These are phyloP conservation scores for Sporothrix schenckii DNA, from an alignment of 2,329 filamentous ascomycete genomes.

Conservation along the genomic window DNA sequence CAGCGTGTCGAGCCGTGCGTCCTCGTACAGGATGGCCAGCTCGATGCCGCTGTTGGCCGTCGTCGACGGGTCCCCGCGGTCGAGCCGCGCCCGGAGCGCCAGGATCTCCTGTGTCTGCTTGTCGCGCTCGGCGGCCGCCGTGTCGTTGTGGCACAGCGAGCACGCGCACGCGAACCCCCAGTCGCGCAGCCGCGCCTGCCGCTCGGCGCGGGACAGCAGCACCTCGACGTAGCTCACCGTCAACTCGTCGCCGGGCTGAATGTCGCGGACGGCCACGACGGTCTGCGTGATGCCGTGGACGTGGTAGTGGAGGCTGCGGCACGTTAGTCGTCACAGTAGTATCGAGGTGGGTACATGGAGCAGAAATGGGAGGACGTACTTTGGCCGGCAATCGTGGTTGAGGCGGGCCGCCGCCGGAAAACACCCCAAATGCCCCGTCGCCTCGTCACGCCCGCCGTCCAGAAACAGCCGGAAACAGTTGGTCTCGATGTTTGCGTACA, in stretches of 20 bases:
- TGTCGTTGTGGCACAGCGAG: constrained; percentile 39
- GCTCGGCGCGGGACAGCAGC: constrained; percentile 38
- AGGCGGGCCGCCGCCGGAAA: constrained; percentile 45
- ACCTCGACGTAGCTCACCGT: constrained; percentile 46
- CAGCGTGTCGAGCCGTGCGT: constrained; percentile 43
- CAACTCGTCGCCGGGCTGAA: constrained; percentile 45
- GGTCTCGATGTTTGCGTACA: constrained; percentile 42
- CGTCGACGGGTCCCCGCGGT: constrained; percentile 29
- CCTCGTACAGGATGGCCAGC: constrained; percentile 42
- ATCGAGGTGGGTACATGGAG: no score
- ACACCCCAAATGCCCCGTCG: constrained; percentile 42
- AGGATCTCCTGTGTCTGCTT: constrained; percentile 36
- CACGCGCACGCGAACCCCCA: constrained; percentile 48
- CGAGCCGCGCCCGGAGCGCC: constrained; percentile 39
- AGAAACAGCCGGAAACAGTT: constrained; percentile 46
- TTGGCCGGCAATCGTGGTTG: constrained; percentile 49
- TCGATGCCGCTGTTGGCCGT: constrained; percentile 41
- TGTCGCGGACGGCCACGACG: constrained; percentile 45
- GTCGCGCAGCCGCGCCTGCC: constrained; percentile 40
- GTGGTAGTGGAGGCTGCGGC: constrained; percentile 40
- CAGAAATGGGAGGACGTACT: constrained; percentile 39
- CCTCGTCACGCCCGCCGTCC: constrained; percentile 36
- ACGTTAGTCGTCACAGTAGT: background rate
- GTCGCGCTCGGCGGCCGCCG: constrained; percentile 38
- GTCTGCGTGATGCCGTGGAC: constrained; percentile 45